Evolutionary conservation across 345 rosid genomes (phyloP).

Genomic region (Aethionema arabicum): DNA sequence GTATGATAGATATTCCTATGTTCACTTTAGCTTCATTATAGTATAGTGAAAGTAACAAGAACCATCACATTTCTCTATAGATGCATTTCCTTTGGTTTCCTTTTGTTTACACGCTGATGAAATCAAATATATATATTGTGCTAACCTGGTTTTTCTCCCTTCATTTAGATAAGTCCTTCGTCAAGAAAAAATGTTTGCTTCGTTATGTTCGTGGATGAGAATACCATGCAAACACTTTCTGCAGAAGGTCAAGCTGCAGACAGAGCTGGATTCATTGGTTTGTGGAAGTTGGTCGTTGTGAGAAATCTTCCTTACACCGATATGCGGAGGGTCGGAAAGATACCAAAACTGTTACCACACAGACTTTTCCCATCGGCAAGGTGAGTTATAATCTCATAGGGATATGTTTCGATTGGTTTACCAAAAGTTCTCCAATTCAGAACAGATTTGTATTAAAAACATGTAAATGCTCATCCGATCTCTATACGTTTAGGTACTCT

Average conservation of each 20-base stretch:
- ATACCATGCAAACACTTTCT: slow-evolving; percentile 64
- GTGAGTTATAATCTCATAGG: slow-evolving; percentile 41
- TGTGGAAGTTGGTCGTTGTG: slow-evolving; percentile 94
- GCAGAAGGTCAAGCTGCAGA: slow-evolving; percentile 80
- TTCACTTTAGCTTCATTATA: slow-evolving; percentile 1
- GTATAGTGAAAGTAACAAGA: background rate
- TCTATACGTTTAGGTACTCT: slow-evolving; percentile 63
- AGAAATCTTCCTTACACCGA: slow-evolving; percentile 82
- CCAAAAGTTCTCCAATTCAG: background rate
- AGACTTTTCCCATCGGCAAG: slow-evolving; percentile 97
- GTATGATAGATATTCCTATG: slow-evolving; percentile 39
- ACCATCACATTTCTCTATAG: background rate
- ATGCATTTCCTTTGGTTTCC: background rate
- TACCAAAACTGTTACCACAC: slow-evolving; percentile 88
- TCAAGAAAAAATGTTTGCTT: slow-evolving; percentile 98
- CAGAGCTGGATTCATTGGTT: slow-evolving; percentile 79
- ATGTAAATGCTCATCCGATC: slow-evolving; percentile 52
- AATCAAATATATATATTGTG: slow-evolving; percentile 4
- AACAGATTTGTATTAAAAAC: slow-evolving; percentile 5
- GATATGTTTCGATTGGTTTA: slow-evolving; percentile 16
- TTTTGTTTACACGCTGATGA: background rate
- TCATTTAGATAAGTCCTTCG: slow-evolving; percentile 68
- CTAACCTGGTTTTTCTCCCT: slow-evolving; percentile 26
- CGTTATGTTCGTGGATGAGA: slow-evolving; percentile 89
- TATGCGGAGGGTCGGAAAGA: slow-evolving; percentile 95